phyloP scores from a whole-genome alignment of 257 asterid species.

The Anisodus tanguticus region DNA sequence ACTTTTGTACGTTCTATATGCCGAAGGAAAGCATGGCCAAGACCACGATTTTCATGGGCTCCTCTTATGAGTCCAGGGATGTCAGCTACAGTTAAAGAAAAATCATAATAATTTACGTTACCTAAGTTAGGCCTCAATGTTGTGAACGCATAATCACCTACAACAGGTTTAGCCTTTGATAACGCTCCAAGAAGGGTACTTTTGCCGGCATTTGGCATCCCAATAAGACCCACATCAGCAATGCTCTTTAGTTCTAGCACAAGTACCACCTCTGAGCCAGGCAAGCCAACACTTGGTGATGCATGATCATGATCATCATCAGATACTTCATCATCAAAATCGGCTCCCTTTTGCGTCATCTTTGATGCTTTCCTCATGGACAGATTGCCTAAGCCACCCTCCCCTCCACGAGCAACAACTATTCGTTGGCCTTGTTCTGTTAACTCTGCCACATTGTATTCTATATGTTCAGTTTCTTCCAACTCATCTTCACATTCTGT shows the following conservation, averaged over 20 bases:
- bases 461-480: slow-evolving; percentile 48
- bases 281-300: slow-evolving; percentile 48
- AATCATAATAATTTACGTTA: slow-evolving; percentile 65
- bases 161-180: slow-evolving; percentile 80
- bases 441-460: slow-evolving; percentile 76
- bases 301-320: slow-evolving; percentile 40
- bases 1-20: slow-evolving; percentile 89
- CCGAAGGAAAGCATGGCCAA: slow-evolving; percentile 90
- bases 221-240: slow-evolving; percentile 95
- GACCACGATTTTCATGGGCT: slow-evolving; percentile 90
- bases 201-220: slow-evolving; percentile 96
- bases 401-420: slow-evolving; percentile 80
- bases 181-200: slow-evolving; percentile 94
- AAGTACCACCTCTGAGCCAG: slow-evolving; percentile 74
- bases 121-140: slow-evolving; percentile 92
- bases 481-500: slow-evolving; percentile 49
- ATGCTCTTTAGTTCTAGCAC: slow-evolving; percentile 86
- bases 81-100: slow-evolving; percentile 85
- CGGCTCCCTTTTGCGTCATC: slow-evolving; percentile 35
- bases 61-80: slow-evolving; percentile 89
- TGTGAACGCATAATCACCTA: slow-evolving; percentile 95
- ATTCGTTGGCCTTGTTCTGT: slow-evolving; percentile 78
- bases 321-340: slow-evolving; percentile 41
- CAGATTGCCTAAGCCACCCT: slow-evolving; percentile 84
- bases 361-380: slow-evolving; percentile 40